Base-by-base conservation (phyloP, 108 stramenopile genomes). In the Asterionellopsis glacialis region DNA sequence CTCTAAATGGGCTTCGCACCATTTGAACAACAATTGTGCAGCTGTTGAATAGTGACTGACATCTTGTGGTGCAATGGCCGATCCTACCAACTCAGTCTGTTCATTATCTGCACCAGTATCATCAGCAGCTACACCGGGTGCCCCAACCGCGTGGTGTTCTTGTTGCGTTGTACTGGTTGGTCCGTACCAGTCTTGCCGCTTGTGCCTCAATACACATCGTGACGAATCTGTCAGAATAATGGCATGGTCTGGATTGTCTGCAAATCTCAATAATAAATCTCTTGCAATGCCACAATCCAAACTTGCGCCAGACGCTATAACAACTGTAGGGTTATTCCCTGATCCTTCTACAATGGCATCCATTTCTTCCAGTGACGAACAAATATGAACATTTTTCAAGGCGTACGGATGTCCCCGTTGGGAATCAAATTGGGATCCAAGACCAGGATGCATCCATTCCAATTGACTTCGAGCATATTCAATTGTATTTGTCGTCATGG, bases 381-480 rank as follows among this genome's bases (percentile, higher is more conserved):
- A 89, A 16, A 91, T 64, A 12, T 72, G 33, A 0, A 89, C 75
- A 59, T 62, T 44, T 63, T 69, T 70, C 25, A 94, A 51, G 1
- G 72, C 65, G 71, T 72, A 86, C 7, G 86, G 86, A 61, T 86
- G 78, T 12, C 84, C 67, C 44, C 74, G 49, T 52, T 71, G 69
- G 15, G 80, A 81, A 56, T 77, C 76, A 51, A 77, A 81, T 51
- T 77, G 76, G 38, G 80, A 70, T 0, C 83, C 86, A 12, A 90
- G 57, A 14, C 65, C 70, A 14, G 68, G 59, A 22, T 70, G 65
- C 90, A 95, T 92, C 94, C 94, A 95, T 73, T 93, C 91, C 64
- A 94, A 52, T 67, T 95, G 93, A 23, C 67, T 69, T 19, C 94
- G 81, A 25, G 88, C 90, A 61, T 90, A 97, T 53, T 95, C 95